These are phyloP conservation scores for Rhizopogon sp. DNA, from an alignment of 768 basidiomycete genomes.

Conservation along the genomic window DNA sequence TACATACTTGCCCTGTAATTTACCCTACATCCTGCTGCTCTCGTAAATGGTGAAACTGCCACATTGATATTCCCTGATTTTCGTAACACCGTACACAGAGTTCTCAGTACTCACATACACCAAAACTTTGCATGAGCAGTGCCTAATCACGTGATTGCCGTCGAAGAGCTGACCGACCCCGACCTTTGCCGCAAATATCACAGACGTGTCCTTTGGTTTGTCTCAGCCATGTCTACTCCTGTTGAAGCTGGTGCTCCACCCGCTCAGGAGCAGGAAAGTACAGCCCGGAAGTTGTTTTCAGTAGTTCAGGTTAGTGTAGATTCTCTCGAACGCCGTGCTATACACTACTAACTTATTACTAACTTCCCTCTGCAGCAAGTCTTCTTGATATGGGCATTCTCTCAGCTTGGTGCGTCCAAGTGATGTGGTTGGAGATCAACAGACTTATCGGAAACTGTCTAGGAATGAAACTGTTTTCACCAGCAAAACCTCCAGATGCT, in stretches of 20 bases:
- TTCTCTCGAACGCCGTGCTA: background rate
- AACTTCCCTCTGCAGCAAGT: constrained; percentile 48
- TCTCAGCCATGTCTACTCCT: constrained; percentile 19
- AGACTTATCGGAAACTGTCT: background rate
- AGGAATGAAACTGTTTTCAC: constrained; percentile 43
- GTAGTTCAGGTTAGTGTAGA: constrained; percentile 37
- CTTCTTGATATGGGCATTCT: constrained; percentile 58
- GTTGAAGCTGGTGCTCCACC: constrained; percentile 13
- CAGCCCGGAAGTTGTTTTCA: constrained; percentile 30
- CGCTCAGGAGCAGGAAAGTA: constrained; percentile 28
- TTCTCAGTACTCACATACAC: too few relatives aligned
- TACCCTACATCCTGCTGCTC: background rate
- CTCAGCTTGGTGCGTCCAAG: constrained; percentile 52
- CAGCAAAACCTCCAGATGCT: constrained; percentile 29
- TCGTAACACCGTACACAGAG: too few relatives aligned
- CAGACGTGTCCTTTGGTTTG: background rate
- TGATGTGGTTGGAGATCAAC: background rate
- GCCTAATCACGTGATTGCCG: background rate
- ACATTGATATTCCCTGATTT: too few relatives aligned
- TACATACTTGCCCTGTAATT: background rate
- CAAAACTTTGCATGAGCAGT: background rate
- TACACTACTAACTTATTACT: constrained; percentile 3
- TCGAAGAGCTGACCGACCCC: background rate
- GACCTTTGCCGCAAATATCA: background rate
- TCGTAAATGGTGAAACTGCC: background rate